These are phyloP conservation scores for Phaeosphaeria sp. DNA, from an alignment of 2,329 filamentous ascomycete species.

Conservation along the genomic window DNA sequence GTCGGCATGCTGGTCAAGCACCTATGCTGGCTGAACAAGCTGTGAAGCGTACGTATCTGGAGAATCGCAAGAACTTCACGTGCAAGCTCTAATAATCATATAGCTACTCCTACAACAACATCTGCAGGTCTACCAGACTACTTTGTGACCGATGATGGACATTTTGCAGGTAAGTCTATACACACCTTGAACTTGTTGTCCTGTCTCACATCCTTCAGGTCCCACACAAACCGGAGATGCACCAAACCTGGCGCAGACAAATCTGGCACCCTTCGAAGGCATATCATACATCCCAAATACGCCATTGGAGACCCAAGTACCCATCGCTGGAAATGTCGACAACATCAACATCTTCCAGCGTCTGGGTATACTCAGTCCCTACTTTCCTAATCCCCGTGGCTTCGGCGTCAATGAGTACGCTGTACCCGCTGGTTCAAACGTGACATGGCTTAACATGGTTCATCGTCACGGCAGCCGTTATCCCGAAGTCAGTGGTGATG, in stretches of 20 bases:
- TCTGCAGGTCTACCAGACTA: conserved; percentile 39
- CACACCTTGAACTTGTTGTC: not conserved
- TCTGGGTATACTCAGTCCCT: conserved; percentile 74
- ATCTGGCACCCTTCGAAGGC: conserved; percentile 66
- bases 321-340: conserved; percentile 65
- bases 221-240: conserved; percentile 73
- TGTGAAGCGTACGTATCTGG: conserved; percentile 26
- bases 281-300: conserved; percentile 71
- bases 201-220: conserved; percentile 48
- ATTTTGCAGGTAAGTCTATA: conserved; percentile 34
- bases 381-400: conserved; percentile 70
- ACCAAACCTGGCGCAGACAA: conserved; percentile 75
- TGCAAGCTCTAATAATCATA: conserved; percentile 6
- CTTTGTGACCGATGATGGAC: conserved; percentile 40
- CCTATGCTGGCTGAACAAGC: conserved; percentile 21
- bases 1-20: conserved; percentile 16
- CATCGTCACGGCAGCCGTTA: conserved; percentile 77
- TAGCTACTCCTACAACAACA: conserved; percentile 28
- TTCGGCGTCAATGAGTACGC: conserved; percentile 78
- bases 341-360: conserved; percentile 73
- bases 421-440: conserved; percentile 69
- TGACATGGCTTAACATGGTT: conserved; percentile 74
- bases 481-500: conserved; percentile 65
- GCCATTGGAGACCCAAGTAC: conserved; percentile 73
- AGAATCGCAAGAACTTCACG: not conserved